Percentiles rank a stretch among this genome's conserved stretches.
Conservation (phyloP, 495 filamentous ascomycete species). For the Aspergillus bertholletiae region DNA sequence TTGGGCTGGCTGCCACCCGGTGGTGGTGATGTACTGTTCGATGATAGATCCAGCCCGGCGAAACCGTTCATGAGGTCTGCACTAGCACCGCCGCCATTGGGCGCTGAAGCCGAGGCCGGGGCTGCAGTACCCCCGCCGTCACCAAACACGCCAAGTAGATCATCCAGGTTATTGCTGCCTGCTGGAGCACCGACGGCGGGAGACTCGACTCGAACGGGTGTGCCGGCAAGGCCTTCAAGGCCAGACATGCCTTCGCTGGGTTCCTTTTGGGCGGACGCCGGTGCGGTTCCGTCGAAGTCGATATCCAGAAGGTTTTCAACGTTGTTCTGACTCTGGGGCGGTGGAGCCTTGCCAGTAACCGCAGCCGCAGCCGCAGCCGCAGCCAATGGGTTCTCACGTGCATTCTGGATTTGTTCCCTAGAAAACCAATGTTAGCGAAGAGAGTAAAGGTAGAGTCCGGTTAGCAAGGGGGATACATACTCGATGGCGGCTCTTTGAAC, state of each 20-base stretch:
- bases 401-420: slow-evolving; percentile 82
- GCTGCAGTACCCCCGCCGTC: slow-evolving; percentile 31
- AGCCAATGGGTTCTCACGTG: slow-evolving; percentile 89
- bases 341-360: slow-evolving; percentile 49
- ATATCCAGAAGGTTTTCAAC: slow-evolving; percentile 96
- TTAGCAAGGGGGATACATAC: slow-evolving; percentile 31
- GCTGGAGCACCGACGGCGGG: slow-evolving; percentile 48
- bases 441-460: neutral
- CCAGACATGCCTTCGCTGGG: slow-evolving; percentile 59
- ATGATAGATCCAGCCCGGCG: slow-evolving; percentile 70
- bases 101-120: slow-evolving; percentile 17
- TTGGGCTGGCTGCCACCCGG: slow-evolving; percentile 36
- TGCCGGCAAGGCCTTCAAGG: slow-evolving; percentile 71
- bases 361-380: slow-evolving; percentile 73
- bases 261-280: slow-evolving; percentile 77
- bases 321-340: slow-evolving; percentile 62
- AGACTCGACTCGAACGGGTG: slow-evolving; percentile 75
- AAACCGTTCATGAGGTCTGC: slow-evolving; percentile 82
- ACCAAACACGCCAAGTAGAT: slow-evolving; percentile 82
- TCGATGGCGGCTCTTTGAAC: slow-evolving; percentile 95
- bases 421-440: slow-evolving; percentile 11
- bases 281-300: slow-evolving; percentile 93
- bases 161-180: slow-evolving; percentile 69
- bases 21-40: slow-evolving; percentile 27
- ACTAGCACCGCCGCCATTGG: slow-evolving; percentile 28